Evolutionary conservation across 331 rosid genomes (phyloP), one percentile per base, ranked within the genome.

Genomic region (Spiraea crenata): DNA sequence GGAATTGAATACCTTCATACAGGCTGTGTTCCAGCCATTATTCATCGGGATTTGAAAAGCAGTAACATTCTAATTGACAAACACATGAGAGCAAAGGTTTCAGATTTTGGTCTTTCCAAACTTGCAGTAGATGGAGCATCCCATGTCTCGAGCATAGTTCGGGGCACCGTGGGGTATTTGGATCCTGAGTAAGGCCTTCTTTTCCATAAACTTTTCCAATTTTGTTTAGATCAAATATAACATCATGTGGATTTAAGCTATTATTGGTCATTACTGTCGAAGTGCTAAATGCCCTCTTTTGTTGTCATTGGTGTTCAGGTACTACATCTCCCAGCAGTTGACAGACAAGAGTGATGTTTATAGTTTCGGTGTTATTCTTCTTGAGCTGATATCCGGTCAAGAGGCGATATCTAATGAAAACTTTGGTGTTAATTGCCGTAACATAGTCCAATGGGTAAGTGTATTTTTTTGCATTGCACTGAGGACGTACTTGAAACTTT

Each of bases 341-440:
- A 92, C 98, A 0, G 98, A 92, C 76, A 92, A 92, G 82, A 92
- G 98, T 65, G 98, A 92, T 56, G 84, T 92, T 92, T 92, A 92
- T 74, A 89, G 98, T 70, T 92, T 92, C 41, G 98, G 96, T 0
- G 98, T 92, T 65, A 89, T 92, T 82, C 98, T 92, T 80, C 96
- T 92, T 57, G 96, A 92, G 85, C 82, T 92, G 69, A 86, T 92
- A 74, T 92, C 98, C 9, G 98, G 98, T 75, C 96, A 89, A 77
- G 98, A 92, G 86, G 98, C 98, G 34, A 92, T 92, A 80, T 92
- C 98, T 13, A 92, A 86, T 46, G 91, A 86, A 49, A 92, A 56
- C 77, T 89, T 89, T 63, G 98, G 98, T 71, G 92, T 79, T 52
- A 89, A 92, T 85, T 89, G 98, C 85, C 86, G 96, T 66, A 89